A percentile compares a stretch with the other conserved stretches of the same genome.
Evolutionary conservation across 495 filamentous ascomycete genomes (phyloP).

Genomic region (Cairneyella variabilis): DNA sequence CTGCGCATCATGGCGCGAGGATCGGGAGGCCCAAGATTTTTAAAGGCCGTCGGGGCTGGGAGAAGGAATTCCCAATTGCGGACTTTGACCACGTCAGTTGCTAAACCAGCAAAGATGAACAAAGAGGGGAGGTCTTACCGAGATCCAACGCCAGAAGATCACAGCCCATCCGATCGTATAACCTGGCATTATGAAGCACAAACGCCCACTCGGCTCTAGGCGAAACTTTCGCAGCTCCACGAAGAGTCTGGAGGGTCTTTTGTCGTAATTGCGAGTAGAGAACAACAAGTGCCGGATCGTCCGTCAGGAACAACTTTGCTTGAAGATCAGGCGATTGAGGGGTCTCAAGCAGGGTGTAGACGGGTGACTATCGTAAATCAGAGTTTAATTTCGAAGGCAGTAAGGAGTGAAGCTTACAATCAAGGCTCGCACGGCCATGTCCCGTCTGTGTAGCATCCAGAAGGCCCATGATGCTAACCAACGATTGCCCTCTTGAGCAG

Average conservation of each 20-base stretch:
- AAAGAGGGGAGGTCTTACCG: constrained; percentile 34
- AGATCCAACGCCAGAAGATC: constrained; percentile 87
- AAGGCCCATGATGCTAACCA: constrained; percentile 97
- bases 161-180: constrained; percentile 95
- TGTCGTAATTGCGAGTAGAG: constrained; percentile 85
- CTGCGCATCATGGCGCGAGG: constrained; percentile 66
- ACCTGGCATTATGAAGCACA: constrained; percentile 78
- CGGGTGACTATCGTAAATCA: constrained; percentile 54
- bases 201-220: constrained; percentile 83
- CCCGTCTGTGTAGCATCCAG: constrained; percentile 81
- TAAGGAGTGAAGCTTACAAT: constrained; percentile 44
- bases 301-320: constrained; percentile 76
- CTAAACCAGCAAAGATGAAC: not conserved
- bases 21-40: constrained; percentile 40
- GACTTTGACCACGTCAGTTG: constrained; percentile 35
- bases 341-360: constrained; percentile 65
- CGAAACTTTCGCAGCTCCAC: constrained; percentile 78
- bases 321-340: constrained; percentile 57
- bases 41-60: constrained; percentile 36
- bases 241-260: constrained; percentile 79
- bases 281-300: constrained; percentile 84
- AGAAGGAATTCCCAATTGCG: constrained; percentile 84
- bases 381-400: not conserved
- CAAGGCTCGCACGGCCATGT: constrained; percentile 83
- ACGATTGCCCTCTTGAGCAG: constrained; percentile 76